phyloP scores from a whole-genome alignment of 1,139 yeast genomes.

The Nakaseomyces bracarensis region DNA sequence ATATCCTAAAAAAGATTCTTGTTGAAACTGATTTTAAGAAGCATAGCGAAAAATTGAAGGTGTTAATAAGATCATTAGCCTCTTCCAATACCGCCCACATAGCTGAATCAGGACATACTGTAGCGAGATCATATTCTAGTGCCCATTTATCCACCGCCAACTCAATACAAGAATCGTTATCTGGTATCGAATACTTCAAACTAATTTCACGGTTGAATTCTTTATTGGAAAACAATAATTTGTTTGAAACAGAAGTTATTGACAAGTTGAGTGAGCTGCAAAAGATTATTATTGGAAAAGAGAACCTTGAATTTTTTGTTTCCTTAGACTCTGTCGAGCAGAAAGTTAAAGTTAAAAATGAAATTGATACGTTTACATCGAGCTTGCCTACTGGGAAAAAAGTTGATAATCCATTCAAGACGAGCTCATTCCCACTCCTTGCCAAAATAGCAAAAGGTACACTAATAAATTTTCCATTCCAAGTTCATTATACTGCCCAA shows the following conservation, averaged over 20 bases:
- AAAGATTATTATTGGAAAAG: slow-evolving; percentile 36
- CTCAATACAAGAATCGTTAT: slow-evolving; percentile 51
- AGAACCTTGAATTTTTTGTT: slow-evolving; percentile 45
- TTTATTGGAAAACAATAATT: slow-evolving; percentile 48
- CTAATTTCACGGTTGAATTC: slow-evolving; percentile 55
- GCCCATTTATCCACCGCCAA: slow-evolving; percentile 56
- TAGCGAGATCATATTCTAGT: slow-evolving; percentile 62
- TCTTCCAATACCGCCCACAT: slow-evolving; percentile 71
- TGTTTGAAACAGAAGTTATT: slow-evolving; percentile 46
- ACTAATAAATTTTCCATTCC: slow-evolving; percentile 72
- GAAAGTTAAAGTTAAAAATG: slow-evolving; percentile 24
- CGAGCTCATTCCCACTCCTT: slow-evolving; percentile 11
- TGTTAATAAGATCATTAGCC: slow-evolving; percentile 64
- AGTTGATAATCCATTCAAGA: slow-evolving; percentile 1
- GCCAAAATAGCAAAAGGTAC: slow-evolving; percentile 32
- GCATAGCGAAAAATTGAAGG: slow-evolving; percentile 62
- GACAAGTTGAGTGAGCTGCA: slow-evolving; percentile 57
- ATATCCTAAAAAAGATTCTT: slow-evolving; percentile 61
- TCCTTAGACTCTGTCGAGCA: slow-evolving; percentile 46
- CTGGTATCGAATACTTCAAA: slow-evolving; percentile 70
- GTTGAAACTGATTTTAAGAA: slow-evolving; percentile 58
- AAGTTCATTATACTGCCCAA: slow-evolving; percentile 74
- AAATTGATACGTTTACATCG: slow-evolving; percentile 25
- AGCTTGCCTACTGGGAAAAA: slow-evolving; percentile 20
- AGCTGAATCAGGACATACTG: slow-evolving; percentile 84